Evolutionary conservation across 2,329 filamentous ascomycete species (phyloP).

Genomic region (Aspergillus ochraceus): DNA sequence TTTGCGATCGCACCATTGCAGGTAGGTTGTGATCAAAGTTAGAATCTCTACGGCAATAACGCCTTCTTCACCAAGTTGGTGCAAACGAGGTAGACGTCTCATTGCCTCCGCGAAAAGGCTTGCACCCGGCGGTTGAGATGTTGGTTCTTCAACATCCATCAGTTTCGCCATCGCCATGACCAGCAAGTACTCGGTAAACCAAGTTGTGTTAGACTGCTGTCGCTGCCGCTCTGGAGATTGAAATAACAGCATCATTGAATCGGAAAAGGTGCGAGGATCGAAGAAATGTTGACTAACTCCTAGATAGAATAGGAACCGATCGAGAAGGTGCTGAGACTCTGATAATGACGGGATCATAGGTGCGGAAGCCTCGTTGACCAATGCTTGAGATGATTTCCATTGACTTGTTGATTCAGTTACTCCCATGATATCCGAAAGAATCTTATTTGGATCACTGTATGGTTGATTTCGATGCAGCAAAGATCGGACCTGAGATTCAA

Average conservation of each 20-base stretch:
- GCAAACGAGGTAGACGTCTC: conserved; percentile 16
- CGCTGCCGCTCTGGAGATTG: conserved; percentile 11
- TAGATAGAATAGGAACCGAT: conserved; percentile 25
- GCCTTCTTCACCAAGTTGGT: conserved; percentile 17
- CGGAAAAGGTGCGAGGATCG: conserved; percentile 21
- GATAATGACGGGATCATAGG: conserved; percentile 14
- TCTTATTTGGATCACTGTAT: not conserved
- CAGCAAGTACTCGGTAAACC: conserved; percentile 24
- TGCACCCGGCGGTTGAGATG: conserved; percentile 15
- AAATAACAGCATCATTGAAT: conserved; percentile 18
- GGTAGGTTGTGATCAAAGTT: conserved; percentile 19
- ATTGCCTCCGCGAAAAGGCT: conserved; percentile 20
- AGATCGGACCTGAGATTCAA: conserved; percentile 21
- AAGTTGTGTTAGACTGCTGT: conserved; percentile 12
- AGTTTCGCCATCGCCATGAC: conserved; percentile 27
- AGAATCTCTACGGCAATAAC: conserved; percentile 19
- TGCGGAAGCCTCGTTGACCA: conserved; percentile 6
- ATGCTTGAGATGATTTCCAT: not conserved
- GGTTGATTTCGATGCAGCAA: conserved; percentile 12
- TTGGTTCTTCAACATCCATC: conserved; percentile 22
- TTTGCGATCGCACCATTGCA: conserved; percentile 23
- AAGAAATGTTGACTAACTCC: conserved; percentile 26
- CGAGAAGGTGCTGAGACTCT: conserved; percentile 21
- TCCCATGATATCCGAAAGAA: not conserved
- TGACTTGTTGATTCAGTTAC: not conserved